Percentiles rank a stretch among this genome's conserved stretches.
Evolutionary conservation across 176 grass and related monocot species (phyloP).

Genomic region (Carex parvula): DNA sequence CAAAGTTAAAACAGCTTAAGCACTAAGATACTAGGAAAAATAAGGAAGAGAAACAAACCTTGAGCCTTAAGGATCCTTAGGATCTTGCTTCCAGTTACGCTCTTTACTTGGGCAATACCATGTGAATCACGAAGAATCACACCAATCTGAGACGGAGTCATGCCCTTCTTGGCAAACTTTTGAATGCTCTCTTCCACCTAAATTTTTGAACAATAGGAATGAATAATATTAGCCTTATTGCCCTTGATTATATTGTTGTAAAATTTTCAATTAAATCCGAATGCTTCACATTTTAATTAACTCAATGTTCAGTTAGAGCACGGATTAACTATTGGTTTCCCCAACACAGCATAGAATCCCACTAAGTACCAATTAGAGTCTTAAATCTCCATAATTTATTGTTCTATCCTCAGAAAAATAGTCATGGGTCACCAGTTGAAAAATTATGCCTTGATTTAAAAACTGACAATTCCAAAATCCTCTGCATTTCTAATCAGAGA

Average conservation of each 20-base stretch:
- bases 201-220: neutral
- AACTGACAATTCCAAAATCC: neutral
- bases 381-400: neutral
- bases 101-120: conserved; percentile 70
- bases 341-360: neutral
- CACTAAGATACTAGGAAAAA: neutral
- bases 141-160: conserved; percentile 80
- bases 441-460: neutral
- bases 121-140: conserved; percentile 84
- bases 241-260: neutral
- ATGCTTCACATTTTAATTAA: neutral
- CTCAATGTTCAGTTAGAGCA: neutral
- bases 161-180: conserved; percentile 48
- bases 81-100: conserved; percentile 85
- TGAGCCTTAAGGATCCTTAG: conserved; percentile 88
- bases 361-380: neutral
- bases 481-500: neutral
- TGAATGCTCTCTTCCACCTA: conserved; percentile 39
- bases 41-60: conserved; percentile 26
- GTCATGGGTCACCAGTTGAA: neutral
- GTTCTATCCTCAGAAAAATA: neutral
- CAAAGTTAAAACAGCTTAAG: neutral
- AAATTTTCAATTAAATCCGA: neutral
- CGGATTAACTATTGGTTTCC: neutral
- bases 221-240: neutral